Conservation (phyloP, 768 basidiomycete genomes). For the Boletus eberwhitei region DNA sequence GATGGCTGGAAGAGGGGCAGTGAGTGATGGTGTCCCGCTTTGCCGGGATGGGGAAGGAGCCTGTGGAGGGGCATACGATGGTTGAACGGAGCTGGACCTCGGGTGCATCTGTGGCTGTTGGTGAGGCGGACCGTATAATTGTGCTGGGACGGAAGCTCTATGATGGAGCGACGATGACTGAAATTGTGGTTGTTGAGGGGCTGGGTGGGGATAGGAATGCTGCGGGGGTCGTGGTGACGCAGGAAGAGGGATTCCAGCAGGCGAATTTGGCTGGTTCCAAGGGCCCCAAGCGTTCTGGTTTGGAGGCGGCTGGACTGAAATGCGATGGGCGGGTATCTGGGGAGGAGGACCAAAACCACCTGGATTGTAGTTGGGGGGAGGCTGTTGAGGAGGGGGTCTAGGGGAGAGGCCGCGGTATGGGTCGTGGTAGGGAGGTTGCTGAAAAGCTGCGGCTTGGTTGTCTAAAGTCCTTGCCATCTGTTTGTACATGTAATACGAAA, state of each 20-base stretch:
- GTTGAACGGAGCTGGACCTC: constrained; percentile 15
- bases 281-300: constrained; percentile 26
- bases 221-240: constrained; percentile 21
- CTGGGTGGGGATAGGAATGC: constrained; percentile 12
- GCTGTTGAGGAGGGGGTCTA: constrained; percentile 23
- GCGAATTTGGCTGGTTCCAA: constrained; percentile 7
- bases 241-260: constrained; percentile 20
- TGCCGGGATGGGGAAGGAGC: constrained; percentile 25
- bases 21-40: constrained; percentile 46
- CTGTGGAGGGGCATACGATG: constrained; percentile 17
- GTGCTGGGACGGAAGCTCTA: constrained; percentile 21
- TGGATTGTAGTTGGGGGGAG: constrained; percentile 14
- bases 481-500: constrained; percentile 27
- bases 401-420: constrained; percentile 22
- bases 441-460: constrained; percentile 36
- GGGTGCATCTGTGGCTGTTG: constrained; percentile 23
- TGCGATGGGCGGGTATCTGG: constrained; percentile 8
- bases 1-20: constrained; percentile 66
- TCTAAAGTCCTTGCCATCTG: constrained; percentile 68
- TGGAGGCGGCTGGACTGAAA: constrained; percentile 22
- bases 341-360: constrained; percentile 10
- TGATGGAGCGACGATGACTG: constrained; percentile 22
- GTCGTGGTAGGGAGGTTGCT: constrained; percentile 23
- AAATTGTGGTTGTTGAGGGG: constrained; percentile 20
- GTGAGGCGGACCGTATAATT: constrained; percentile 24